Base-by-base conservation (phyloP, 192 early-diverging fungal genomes). In the Backusella tuberculispora region DNA sequence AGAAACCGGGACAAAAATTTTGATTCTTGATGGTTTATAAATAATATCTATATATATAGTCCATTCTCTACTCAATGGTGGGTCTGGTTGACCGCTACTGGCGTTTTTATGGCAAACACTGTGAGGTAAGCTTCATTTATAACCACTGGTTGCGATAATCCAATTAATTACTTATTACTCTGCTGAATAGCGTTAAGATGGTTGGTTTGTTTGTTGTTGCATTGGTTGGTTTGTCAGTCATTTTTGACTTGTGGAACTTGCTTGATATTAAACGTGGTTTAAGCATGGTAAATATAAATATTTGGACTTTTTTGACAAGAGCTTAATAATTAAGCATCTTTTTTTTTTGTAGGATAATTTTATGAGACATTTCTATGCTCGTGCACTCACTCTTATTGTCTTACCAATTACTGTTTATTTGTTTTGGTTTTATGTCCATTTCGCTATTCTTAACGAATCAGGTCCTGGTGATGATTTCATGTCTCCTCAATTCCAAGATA, bases 361-460 rank as follows among this genome's bases (percentile, higher is more conserved):
- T 72, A 79, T 76, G 72, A 84, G 87, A 34, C 97, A 99, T 79
- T 99, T 98, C 81, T 81, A 84, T 53, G 94, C 95, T 21, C 91
- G 97, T 21, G 92, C 91, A n/a, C 71, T 96, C 40, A 91, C 89
- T 71, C 84, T 99, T 26, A 97, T 99, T 60, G 40, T 93, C 46
- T 75, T 98, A 12, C 97, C 97, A 42, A 71, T 93, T 41, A 19
- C 77, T 15, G 74, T 97, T 15, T 99, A 99, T 74, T 81, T 95
- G n/a, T 87, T 88, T n/a, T 96, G 92, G 86, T 99, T 99, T 80
- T 95, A 92, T 80, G 80, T 99, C 40, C 97, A 99, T 80, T 99
- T 99, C 87, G 87, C 85, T 8, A 81, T 97, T 26, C 83, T 99
- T 67, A 89, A 85, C 19, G 87, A 87, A 71, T 86, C 86, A 73